Conservation (phyloP, 2,329 filamentous ascomycete species). For the Hypoxylon sp. region DNA sequence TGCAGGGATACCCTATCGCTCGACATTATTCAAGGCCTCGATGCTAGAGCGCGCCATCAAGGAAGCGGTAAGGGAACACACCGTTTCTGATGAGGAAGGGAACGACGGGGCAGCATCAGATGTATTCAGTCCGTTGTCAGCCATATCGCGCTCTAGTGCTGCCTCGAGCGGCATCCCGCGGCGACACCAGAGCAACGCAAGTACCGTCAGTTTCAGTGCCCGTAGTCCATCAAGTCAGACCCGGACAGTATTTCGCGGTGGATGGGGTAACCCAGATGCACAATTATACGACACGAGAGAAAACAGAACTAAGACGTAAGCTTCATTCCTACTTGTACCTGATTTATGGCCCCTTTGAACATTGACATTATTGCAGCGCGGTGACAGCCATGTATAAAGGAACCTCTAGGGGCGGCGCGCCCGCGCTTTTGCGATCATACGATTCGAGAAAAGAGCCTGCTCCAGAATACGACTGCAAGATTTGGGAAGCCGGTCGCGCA, state of each 20-base stretch:
- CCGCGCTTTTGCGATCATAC: conserved; percentile 89
- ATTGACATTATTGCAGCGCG: conserved; percentile 70
- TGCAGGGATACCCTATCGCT: conserved; percentile 92
- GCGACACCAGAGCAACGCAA: conserved; percentile 83
- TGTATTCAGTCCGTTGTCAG: conserved; percentile 59
- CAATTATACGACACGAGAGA: conserved; percentile 89
- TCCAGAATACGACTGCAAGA: conserved; percentile 92
- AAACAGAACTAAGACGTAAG: conserved; percentile 90
- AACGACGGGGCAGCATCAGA: conserved; percentile 75
- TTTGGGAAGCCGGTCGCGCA: conserved; percentile 97
- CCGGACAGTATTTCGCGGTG: conserved; percentile 67
- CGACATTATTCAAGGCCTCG: conserved; percentile 96
- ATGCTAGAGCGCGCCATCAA: conserved; percentile 94
- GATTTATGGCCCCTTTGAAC: conserved; percentile 19
- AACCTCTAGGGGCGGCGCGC: conserved; percentile 75
- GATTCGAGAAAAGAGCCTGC: conserved; percentile 93
- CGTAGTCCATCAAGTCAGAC: conserved; percentile 72
- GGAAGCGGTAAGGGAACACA: conserved; percentile 89
- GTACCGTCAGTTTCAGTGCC: conserved; percentile 84
- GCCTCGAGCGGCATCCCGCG: conserved; percentile 59
- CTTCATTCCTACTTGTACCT: background rate
- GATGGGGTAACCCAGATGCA: conserved; percentile 87
- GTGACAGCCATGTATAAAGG: conserved; percentile 94
- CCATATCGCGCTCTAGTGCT: conserved; percentile 60
- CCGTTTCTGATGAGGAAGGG: conserved; percentile 83